Evolutionary conservation across 495 filamentous ascomycete genomes (phyloP).

Genomic region (Aspergillus mulundensis): DNA sequence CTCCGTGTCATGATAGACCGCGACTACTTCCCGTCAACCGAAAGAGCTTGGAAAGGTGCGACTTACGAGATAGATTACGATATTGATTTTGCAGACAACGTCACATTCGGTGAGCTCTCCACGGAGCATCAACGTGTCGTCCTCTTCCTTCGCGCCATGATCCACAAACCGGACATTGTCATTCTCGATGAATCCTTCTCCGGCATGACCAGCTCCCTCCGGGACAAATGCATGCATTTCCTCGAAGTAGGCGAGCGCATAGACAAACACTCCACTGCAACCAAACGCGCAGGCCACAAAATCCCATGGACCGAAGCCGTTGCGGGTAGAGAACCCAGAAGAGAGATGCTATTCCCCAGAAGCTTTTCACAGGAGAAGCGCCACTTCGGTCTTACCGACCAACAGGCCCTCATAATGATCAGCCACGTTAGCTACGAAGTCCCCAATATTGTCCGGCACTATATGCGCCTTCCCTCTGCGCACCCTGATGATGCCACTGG

Average conservation of each 20-base stretch:
- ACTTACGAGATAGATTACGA: slow-evolving; percentile 23
- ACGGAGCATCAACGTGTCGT: slow-evolving; percentile 78
- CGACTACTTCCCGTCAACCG: slow-evolving; percentile 10
- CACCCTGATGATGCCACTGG: slow-evolving; percentile 38
- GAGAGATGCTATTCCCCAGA: background rate
- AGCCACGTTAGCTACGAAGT: slow-evolving; percentile 91
- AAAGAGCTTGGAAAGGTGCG: background rate
- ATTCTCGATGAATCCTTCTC: slow-evolving; percentile 93
- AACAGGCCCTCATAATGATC: slow-evolving; percentile 80
- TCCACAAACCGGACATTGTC: slow-evolving; percentile 79
- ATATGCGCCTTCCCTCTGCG: slow-evolving; percentile 66
- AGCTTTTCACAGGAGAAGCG: slow-evolving; percentile 3
- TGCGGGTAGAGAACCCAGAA: background rate
- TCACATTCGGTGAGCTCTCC: slow-evolving; percentile 67
- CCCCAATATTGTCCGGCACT: slow-evolving; percentile 71
- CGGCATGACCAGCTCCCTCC: slow-evolving; percentile 76
- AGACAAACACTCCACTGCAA: slow-evolving; percentile 1
- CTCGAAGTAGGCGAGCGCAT: slow-evolving; percentile 55
- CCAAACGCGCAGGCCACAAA: slow-evolving; percentile 2
- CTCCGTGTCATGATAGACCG: slow-evolving; percentile 5
- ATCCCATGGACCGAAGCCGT: slow-evolving; percentile 10
- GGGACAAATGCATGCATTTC: slow-evolving; percentile 79
- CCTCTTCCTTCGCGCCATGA: slow-evolving; percentile 78
- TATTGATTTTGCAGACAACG: slow-evolving; percentile 64
- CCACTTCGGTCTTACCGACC: slow-evolving; percentile 43